These are phyloP conservation scores for Teratosphaeria zuluensis DNA, from an alignment of 2,329 filamentous ascomycete species.

Conservation along the genomic window DNA sequence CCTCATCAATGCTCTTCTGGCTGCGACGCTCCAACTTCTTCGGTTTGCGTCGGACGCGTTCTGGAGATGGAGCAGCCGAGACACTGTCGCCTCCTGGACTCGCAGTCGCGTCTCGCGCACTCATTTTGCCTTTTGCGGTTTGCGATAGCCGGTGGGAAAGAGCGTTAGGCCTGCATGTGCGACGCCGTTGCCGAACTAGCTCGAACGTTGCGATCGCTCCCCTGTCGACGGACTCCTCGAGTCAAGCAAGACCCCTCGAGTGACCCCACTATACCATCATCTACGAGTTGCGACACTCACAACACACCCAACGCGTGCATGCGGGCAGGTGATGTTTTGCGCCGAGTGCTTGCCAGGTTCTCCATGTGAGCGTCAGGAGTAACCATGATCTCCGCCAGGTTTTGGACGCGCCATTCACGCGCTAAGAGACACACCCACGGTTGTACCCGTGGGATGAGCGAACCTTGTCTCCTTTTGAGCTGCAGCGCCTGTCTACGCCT, in stretches of 20 bases:
- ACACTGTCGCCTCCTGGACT: not conserved
- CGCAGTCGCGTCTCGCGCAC: not conserved
- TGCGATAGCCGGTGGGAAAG: not conserved
- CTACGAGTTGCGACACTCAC: not conserved
- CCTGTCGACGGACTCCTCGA: not conserved
- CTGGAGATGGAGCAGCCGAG: not conserved
- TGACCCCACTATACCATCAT: not conserved
- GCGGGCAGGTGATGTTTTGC: not conserved
- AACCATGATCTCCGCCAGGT: not conserved
- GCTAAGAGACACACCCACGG: not conserved
- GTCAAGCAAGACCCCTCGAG: not conserved
- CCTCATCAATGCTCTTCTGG: slow-evolving; percentile 3
- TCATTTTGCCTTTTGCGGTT: not conserved
- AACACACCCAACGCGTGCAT: not conserved
- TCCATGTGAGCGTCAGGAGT: not conserved
- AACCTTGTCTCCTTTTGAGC: not conserved
- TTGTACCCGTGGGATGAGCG: not conserved
- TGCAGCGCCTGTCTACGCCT: not conserved
- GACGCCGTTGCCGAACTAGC: not conserved
- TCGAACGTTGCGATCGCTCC: not conserved
- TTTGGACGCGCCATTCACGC: not conserved
- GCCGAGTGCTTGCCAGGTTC: not conserved
- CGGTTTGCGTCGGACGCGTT: slow-evolving; percentile 7
- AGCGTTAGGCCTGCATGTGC: not conserved
- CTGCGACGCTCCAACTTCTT: slow-evolving; percentile 9